Conservation (phyloP, 352 stramenopile species). For the Globisporangium orthogonon region DNA sequence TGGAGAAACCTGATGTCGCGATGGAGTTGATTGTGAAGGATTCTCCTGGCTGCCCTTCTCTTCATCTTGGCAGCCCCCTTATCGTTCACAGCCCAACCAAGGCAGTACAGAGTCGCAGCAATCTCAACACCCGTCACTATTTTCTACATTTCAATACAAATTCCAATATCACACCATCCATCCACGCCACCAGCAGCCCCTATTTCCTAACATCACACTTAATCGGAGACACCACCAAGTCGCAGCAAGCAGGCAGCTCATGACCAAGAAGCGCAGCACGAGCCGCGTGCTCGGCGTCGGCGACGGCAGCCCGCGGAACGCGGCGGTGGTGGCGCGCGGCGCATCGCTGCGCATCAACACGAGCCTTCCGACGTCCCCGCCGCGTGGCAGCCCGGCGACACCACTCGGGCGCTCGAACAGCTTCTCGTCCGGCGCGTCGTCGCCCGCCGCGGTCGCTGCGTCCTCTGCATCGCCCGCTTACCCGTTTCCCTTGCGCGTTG, state of each 20-base stretch:
- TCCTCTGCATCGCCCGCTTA: conserved; percentile 16
- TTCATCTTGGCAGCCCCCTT: too few species aligned
- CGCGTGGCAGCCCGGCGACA: not conserved
- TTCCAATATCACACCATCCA: not conserved
- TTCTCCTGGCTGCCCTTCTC: too few species aligned
- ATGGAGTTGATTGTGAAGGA: too few species aligned
- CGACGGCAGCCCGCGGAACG: not conserved
- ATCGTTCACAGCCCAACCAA: too few species aligned
- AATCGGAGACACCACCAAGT: too few species aligned
- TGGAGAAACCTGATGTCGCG: too few species aligned
- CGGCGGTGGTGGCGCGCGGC: not conserved
- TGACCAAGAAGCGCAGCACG: conserved; percentile 17
- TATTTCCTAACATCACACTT: too few species aligned
- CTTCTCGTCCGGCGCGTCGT: conserved; percentile 16
- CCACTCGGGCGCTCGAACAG: conserved; percentile 10
- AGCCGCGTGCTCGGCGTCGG: conserved; percentile 4
- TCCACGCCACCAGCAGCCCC: not conserved
- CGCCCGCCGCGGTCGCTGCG: too few species aligned
- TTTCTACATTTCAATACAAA: not conserved
- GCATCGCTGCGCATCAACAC: conserved; percentile 14
- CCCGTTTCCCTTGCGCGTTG: conserved; percentile 29
- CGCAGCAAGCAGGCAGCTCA: too few species aligned
- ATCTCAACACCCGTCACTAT: too few species aligned
- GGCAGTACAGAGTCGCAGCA: too few species aligned
- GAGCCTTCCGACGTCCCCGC: conserved; percentile 5